These are phyloP conservation scores for Gnetum montanum DNA, from an alignment of 75 land plant species.

Conservation along the genomic window DNA sequence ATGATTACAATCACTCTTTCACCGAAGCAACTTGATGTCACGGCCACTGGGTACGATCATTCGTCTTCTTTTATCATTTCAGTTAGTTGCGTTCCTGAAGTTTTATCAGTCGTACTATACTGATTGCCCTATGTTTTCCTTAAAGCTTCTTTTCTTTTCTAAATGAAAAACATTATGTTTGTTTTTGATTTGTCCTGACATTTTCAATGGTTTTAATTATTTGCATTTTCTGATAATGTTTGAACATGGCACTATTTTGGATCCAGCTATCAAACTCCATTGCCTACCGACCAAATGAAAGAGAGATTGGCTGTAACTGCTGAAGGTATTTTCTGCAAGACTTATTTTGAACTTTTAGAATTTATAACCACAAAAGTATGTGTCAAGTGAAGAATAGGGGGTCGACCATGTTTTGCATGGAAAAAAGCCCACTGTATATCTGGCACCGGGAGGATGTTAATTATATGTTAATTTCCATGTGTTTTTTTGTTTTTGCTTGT, in stretches of 20 bases:
- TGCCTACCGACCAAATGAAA: constrained; percentile 2
- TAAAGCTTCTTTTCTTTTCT: too few species aligned
- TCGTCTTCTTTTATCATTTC: too few species aligned
- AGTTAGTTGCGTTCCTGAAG: too few species aligned
- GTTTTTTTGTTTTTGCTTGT: neutral
- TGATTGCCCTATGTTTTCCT: too few species aligned
- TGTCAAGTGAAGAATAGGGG: neutral
- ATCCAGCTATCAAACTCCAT: constrained; percentile 2
- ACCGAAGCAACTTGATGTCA: constrained; percentile 55
- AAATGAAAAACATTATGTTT: too few species aligned
- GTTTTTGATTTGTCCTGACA: too few species aligned
- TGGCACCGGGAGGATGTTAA: neutral
- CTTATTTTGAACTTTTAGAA: neutral
- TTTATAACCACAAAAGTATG: neutral
- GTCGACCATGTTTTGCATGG: too few species aligned
- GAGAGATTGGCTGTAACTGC: neutral
- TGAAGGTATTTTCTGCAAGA: neutral
- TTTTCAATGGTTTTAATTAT: too few species aligned
- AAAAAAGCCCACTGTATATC: too few species aligned
- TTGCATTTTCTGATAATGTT: neutral
- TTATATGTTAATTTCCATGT: neutral
- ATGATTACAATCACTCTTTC: constrained; percentile 90
- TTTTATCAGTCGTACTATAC: too few species aligned
- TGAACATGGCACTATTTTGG: neutral
- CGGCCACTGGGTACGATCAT: constrained; percentile 86